A percentile compares a stretch with the other conserved stretches of the same genome.
phyloP scores from a whole-genome alignment of 1,284 basidiomycete genomes.

The Cutaneotrichosporon mucoides region DNA sequence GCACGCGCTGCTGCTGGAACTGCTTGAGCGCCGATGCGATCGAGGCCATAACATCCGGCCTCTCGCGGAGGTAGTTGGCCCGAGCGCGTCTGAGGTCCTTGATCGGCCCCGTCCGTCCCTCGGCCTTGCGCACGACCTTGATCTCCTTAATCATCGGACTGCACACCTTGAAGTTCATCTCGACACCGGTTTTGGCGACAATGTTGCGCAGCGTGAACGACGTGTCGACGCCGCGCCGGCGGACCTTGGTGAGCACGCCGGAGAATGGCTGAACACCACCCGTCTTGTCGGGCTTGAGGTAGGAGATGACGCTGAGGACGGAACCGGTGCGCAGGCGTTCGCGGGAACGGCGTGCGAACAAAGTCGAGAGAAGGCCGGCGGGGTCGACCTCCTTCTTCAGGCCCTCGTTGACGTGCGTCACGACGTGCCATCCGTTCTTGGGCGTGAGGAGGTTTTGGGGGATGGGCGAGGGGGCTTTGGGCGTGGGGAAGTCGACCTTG shows the following conservation, averaged over 20 bases:
- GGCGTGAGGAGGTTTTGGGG: conserved; percentile 49
- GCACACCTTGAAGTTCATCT: conserved; percentile 80
- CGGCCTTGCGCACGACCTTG: conserved; percentile 55
- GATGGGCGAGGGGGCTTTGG: conserved; percentile 46
- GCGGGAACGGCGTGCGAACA: conserved; percentile 67
- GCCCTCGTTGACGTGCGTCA: conserved; percentile 65
- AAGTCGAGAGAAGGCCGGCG: conserved; percentile 59
- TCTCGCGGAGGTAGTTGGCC: conserved; percentile 46
- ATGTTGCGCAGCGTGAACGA: conserved; percentile 80
- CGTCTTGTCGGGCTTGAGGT: conserved; percentile 54
- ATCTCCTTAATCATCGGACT: conserved; percentile 82
- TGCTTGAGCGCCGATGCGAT: conserved; percentile 45
- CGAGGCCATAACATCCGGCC: conserved; percentile 41
- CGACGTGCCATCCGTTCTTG: conserved; percentile 66
- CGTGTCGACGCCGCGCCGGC: conserved; percentile 74
- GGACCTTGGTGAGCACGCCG: conserved; percentile 75
- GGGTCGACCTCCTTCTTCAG: conserved; percentile 66
- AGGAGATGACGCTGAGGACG: conserved; percentile 64
- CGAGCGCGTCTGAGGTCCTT: conserved; percentile 41
- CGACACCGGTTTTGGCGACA: conserved; percentile 79
- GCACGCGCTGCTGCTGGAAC: conserved; percentile 10
- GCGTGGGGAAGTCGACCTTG: conserved; percentile 57
- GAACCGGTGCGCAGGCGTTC: conserved; percentile 70
- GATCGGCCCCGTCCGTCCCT: conserved; percentile 35
- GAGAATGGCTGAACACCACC: conserved; percentile 64